Conservation (phyloP, 139 green algal species). For the Chlamydomonas sp. region DNA sequence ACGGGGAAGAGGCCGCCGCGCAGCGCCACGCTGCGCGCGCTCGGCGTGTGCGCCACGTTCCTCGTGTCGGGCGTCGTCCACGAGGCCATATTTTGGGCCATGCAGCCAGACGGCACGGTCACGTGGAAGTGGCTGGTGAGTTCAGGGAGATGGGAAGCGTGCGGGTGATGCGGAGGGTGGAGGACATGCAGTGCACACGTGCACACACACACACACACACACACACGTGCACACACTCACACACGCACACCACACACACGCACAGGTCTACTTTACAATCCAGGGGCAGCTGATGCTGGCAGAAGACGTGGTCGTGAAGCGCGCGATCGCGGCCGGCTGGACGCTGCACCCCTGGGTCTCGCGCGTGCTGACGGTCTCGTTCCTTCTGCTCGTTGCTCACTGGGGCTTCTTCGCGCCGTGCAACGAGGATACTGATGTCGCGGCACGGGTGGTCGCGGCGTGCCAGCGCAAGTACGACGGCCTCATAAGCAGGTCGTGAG, state of each 20-base stretch:
- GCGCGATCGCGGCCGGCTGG: neutral
- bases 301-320: neutral
- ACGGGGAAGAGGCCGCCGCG: neutral
- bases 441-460: neutral
- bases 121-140: slow-evolving; percentile 10
- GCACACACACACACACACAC: neutral
- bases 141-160: too few relatives aligned
- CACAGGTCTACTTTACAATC: neutral
- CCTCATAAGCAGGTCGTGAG: too few relatives aligned
- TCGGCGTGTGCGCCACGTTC: slow-evolving; percentile 10
- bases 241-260: neutral
- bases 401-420: neutral
- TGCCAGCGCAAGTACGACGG: slow-evolving; percentile 1
- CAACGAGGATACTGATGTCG: slow-evolving; percentile 1
- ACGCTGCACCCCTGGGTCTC: neutral
- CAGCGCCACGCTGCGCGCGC: neutral
- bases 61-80: slow-evolving; percentile 4
- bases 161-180: neutral
- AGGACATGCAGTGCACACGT: neutral
- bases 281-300: slow-evolving; percentile 7
- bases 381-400: neutral
- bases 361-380: neutral
- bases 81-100: slow-evolving; percentile 8
- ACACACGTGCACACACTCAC: neutral
- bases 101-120: neutral